These are phyloP conservation scores for Beauveria australis DNA, from an alignment of 2,329 filamentous ascomycete genomes.

Conservation along the genomic window DNA sequence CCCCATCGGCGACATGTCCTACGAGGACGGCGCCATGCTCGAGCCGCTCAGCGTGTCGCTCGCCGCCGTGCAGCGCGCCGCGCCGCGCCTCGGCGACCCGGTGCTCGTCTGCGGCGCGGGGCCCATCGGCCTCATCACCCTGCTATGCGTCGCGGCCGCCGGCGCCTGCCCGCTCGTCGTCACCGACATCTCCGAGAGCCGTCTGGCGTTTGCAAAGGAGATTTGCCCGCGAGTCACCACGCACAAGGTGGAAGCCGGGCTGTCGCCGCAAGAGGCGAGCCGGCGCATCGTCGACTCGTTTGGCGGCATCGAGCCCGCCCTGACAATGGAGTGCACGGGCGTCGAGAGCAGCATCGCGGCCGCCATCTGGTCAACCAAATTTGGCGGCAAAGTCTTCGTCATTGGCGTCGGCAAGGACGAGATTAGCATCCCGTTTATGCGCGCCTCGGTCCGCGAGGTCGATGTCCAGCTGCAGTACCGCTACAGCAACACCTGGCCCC, in stretches of 20 bases:
- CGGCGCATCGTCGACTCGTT: conserved; percentile 57
- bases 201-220: conserved; percentile 76
- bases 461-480: conserved; percentile 96
- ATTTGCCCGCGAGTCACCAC: conserved; percentile 73
- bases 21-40: conserved; percentile 81
- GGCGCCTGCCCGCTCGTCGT: conserved; percentile 88
- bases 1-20: conserved; percentile 89
- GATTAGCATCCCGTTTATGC: conserved; percentile 94
- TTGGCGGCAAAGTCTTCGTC: conserved; percentile 94
- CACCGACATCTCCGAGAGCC: conserved; percentile 85
- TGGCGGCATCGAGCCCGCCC: conserved; percentile 69
- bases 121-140: conserved; percentile 83
- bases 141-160: conserved; percentile 76
- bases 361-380: conserved; percentile 85
- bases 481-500: conserved; percentile 93
- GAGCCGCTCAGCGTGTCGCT: conserved; percentile 87
- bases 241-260: conserved; percentile 60
- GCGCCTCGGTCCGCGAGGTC: conserved; percentile 80
- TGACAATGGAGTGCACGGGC: conserved; percentile 89
- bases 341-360: conserved; percentile 81
- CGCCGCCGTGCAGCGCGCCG: conserved; percentile 77
- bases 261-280: conserved; percentile 60
- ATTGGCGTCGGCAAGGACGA: conserved; percentile 94
- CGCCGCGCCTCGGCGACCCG: conserved; percentile 74
- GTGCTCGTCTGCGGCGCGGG: conserved; percentile 88